phyloP scores from a whole-genome alignment of 164 flowering plant species.

The Tetrastigma voinierianum region DNA sequence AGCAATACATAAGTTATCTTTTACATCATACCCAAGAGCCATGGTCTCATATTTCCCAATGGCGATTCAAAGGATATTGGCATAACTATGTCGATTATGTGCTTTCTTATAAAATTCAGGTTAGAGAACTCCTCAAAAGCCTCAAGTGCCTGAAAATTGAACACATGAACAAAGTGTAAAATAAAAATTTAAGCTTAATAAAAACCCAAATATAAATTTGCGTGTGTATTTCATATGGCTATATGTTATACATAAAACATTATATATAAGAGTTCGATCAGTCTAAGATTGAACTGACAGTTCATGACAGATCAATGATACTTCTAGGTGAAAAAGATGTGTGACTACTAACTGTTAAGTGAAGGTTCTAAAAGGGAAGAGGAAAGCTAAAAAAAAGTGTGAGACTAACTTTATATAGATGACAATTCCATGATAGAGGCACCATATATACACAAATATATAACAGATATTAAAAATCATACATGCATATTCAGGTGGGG shows the following conservation, averaged over 20 bases:
- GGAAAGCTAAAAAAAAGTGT: too few relatives aligned
- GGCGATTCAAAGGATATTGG: slow-evolving; percentile 83
- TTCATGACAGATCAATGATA: too few relatives aligned
- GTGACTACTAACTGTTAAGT: too few relatives aligned
- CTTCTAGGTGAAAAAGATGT: too few relatives aligned
- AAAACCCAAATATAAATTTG: neutral
- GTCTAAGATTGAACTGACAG: too few relatives aligned
- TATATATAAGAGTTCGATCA: too few relatives aligned
- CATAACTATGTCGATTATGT: slow-evolving; percentile 60
- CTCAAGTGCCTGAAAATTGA: slow-evolving; percentile 59
- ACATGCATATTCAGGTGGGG: slow-evolving; percentile 89
- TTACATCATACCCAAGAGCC: slow-evolving; percentile 80
- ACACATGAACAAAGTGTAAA: neutral
- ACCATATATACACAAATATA: neutral
- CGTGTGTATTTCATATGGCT: too few relatives aligned
- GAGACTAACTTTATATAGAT: too few relatives aligned
- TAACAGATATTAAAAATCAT: slow-evolving; percentile 11
- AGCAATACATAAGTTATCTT: slow-evolving; percentile 6
- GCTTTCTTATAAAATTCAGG: slow-evolving; percentile 84
- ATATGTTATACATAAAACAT: neutral
- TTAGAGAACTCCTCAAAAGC: slow-evolving; percentile 80
- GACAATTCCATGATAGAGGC: neutral
- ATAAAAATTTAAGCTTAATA: neutral
- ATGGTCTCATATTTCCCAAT: slow-evolving; percentile 92
- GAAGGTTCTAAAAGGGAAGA: too few relatives aligned